Percentiles rank a stretch among this genome's conserved stretches.
phyloP scores from a whole-genome alignment of 192 early-diverging fungal genomes.

The Blastocladiella britannica region DNA sequence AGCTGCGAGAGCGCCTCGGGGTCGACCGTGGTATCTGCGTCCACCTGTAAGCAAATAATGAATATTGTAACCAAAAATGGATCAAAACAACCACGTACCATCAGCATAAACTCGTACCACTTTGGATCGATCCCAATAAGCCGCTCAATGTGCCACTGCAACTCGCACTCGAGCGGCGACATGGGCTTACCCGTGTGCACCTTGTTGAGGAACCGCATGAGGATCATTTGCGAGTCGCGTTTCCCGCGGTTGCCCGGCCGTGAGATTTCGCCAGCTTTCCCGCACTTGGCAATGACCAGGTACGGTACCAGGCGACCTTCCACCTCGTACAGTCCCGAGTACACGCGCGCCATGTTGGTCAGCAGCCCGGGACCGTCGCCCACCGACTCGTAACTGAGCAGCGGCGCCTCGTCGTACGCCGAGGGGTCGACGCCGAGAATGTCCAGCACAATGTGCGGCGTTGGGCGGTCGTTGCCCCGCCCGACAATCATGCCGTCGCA shows the following conservation, averaged over 20 bases:
- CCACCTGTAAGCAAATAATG: too few species aligned
- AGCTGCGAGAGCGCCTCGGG: conserved; percentile 80
- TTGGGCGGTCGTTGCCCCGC: conserved; percentile 86
- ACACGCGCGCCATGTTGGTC: conserved; percentile 92
- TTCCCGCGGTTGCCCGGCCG: conserved; percentile 94
- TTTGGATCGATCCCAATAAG: conserved; percentile 91
- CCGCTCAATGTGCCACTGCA: conserved; percentile 97
- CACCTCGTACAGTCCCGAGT: conserved; percentile 86
- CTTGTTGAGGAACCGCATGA: conserved; percentile 95
- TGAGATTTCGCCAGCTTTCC: conserved; percentile 57
- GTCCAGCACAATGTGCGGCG: conserved; percentile 87
- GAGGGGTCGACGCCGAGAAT: conserved; percentile 80
- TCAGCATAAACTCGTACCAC: conserved; percentile 90
- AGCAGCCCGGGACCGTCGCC: conserved; percentile 70
- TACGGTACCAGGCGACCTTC: conserved; percentile 83
- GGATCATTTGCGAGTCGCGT: conserved; percentile 93
- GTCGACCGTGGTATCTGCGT: conserved; percentile 86
- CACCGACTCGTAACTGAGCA: conserved; percentile 66
- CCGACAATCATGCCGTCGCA: conserved; percentile 96
- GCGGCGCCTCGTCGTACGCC: conserved; percentile 45
- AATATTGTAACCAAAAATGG: too few species aligned
- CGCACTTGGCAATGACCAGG: conserved; percentile 88
- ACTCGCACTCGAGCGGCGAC: conserved; percentile 87
- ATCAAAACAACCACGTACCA: too few species aligned
- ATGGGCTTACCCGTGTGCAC: conserved; percentile 86